Conservation (phyloP, 257 asterid species). For the Parsonsia alboflavescens region DNA sequence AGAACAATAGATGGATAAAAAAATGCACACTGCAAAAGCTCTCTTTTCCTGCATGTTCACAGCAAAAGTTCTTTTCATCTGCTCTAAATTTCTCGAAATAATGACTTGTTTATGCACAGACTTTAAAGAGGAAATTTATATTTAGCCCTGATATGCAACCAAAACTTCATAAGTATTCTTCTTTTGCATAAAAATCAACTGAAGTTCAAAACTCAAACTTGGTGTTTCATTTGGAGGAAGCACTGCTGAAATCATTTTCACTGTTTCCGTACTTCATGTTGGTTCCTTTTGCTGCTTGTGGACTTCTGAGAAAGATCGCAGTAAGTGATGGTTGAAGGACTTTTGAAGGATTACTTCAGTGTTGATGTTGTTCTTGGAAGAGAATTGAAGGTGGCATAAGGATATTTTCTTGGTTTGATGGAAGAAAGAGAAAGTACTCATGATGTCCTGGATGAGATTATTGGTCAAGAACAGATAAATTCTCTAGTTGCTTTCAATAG, state of each 20-base stretch:
- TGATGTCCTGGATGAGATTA: slow-evolving; percentile 5
- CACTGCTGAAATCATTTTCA: slow-evolving; percentile 27
- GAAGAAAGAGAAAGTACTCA: slow-evolving; percentile 17
- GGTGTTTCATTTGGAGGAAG: slow-evolving; percentile 33
- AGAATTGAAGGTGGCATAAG: slow-evolving; percentile 25
- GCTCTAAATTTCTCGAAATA: slow-evolving; percentile 21
- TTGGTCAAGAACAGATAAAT: slow-evolving; percentile 13
- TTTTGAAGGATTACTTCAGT: slow-evolving; percentile 32
- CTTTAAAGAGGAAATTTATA: slow-evolving; percentile 9
- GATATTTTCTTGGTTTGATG: slow-evolving; percentile 29
- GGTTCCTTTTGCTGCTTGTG: slow-evolving; percentile 37
- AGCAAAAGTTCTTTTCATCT: slow-evolving; percentile 22
- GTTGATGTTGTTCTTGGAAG: slow-evolving; percentile 34
- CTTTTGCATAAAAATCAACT: slow-evolving; percentile 8
- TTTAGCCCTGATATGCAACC: slow-evolving; percentile 19
- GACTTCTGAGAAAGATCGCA: slow-evolving; percentile 25
- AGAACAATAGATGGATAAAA: neutral
- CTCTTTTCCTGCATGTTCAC: slow-evolving; percentile 19
- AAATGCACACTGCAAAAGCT: slow-evolving; percentile 15
- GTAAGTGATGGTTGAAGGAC: slow-evolving; percentile 35
- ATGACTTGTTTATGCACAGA: slow-evolving; percentile 12
- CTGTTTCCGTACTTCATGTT: slow-evolving; percentile 34
- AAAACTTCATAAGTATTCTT: slow-evolving; percentile 18
- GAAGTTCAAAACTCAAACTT: slow-evolving; percentile 14
- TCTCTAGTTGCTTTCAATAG: slow-evolving; percentile 25